Evolutionary conservation across 1,139 yeast species (phyloP), one percentile per base, ranked within the genome.

Genomic region (Sugiyamaella pinicola): DNA sequence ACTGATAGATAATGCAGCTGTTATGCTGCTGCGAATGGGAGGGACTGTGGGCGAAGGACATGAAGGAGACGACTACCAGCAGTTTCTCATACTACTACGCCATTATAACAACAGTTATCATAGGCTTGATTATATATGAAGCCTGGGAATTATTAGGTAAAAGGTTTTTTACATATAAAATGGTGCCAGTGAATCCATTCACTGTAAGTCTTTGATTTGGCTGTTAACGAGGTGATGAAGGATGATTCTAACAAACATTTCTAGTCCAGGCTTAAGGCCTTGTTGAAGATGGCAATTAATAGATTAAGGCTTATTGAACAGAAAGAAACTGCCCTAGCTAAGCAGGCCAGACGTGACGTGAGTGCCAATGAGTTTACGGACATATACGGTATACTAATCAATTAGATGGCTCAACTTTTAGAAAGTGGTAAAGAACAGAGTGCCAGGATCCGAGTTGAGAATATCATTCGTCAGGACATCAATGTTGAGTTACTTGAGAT

Each of bases 401-500:
- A n/a, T 28, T 75, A 75, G 69, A 76, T 87, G 72, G 96, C 96
- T 0, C 90, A 85, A 50, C 72, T 89, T 21, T 72, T 90, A 51
- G 74, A 77, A 4, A 77, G 75, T 46, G 90, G 91, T 4, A 88
- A 87, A 65, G 93, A 88, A 59, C 84, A 85, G 52, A 87, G 91
- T 63, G 96, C 96, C 18, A 79, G 80, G 55, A 89, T 90, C 55
- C 73, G 96, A 50, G 95, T 89, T 2, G 96, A 90, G 62, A 87
- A 87, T 63, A 81, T 90, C 55, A 87, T 91, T 24, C 79, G 93
- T 33, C 95, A 88, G 62, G 97, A 91, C 65, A 82, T 88, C 45
- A 83, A 85, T 64, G 81, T 87, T 19, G 97, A 91, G 68, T 72
- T 91, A 19, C 75, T 89, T 54, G 97, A 91, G 69, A 80, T 81